These are phyloP conservation scores for Alternaria hordeiaustralica DNA, from an alignment of 2,329 filamentous ascomycete species.

Conservation along the genomic window DNA sequence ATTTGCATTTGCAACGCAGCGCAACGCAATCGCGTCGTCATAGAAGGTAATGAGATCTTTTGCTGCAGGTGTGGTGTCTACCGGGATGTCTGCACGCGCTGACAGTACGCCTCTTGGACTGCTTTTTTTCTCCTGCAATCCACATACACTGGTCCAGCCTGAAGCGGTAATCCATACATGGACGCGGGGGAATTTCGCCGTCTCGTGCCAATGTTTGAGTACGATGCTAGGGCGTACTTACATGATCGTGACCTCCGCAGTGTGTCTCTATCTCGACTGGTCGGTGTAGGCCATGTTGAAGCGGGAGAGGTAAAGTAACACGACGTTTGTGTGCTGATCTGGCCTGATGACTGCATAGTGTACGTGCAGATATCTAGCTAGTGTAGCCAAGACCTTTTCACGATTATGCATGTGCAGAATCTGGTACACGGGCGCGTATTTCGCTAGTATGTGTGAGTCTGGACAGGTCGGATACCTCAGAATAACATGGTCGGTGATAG, in stretches of 20 bases:
- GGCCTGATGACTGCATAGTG: not conserved
- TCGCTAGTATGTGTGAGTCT: not conserved
- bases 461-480: not conserved
- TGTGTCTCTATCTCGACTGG: not conserved
- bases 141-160: not conserved
- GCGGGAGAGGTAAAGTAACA: not conserved
- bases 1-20: not conserved
- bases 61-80: not conserved
- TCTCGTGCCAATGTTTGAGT: not conserved
- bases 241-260: not conserved
- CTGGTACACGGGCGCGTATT: not conserved
- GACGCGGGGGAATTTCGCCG: not conserved
- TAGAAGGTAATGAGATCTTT: not conserved
- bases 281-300: not conserved
- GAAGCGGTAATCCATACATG: not conserved
- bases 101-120: not conserved
- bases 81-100: not conserved
- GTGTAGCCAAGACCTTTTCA: not conserved
- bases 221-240: not conserved
- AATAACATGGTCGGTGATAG: not conserved
- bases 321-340: not conserved
- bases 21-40: not conserved
- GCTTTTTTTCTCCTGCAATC: not conserved
- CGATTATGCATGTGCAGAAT: not conserved
- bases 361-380: not conserved